Base-by-base conservation (phyloP, 176 grass and related monocot species). In the Dactylis glomerata region DNA sequence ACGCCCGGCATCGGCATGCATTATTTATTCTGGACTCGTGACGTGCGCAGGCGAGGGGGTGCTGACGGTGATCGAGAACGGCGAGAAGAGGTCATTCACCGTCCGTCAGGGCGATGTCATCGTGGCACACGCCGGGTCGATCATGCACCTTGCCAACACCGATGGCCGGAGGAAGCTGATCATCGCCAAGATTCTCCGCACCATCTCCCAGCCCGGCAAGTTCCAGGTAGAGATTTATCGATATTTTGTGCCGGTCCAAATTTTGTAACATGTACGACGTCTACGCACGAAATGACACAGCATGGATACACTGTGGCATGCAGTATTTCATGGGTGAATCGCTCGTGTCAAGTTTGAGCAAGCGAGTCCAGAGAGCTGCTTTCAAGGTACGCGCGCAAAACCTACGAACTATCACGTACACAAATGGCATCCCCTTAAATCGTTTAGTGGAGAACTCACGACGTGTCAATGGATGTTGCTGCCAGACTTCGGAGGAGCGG, bases 261-360 rank as follows among this genome's bases (percentile, higher is more conserved):
- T 28, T 64, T 12, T 2, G 13, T 8, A 4, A 17, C 6, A 6
- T 34, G 44, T 27, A 69, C 66, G 3, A 70, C 67, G 11, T 59
- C 3, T 24, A 26, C 54, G 20, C 1, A 81, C 11, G 7, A 5
- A 57, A 13, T 8, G 62, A 65, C 62, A 66, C 23, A n/a, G n/a
- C n/a, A 24, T 32, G 27, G 19, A 19, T 3, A 40, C 10, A n/a
- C 45, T 20, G 33, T 57, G 3, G 4, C 24, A 77, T 52, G 55
- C 83, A 98, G 93, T 56, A 36, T 13, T 95, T 95, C 89, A 85
- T 92, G 56, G 96, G 83, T 38, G 52, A 92, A 30, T 91, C 95
- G 8, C 59, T 90, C 55, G 52, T 90, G 13, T 51, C 77, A 7
- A 84, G 76, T 20, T 95, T 93, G 58, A 93, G 96, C 67, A 76